A percentile compares a stretch with the other conserved stretches of the same genome.
phyloP scores from a whole-genome alignment of 1,284 basidiomycete species.

The Psilocybe mexicana region DNA sequence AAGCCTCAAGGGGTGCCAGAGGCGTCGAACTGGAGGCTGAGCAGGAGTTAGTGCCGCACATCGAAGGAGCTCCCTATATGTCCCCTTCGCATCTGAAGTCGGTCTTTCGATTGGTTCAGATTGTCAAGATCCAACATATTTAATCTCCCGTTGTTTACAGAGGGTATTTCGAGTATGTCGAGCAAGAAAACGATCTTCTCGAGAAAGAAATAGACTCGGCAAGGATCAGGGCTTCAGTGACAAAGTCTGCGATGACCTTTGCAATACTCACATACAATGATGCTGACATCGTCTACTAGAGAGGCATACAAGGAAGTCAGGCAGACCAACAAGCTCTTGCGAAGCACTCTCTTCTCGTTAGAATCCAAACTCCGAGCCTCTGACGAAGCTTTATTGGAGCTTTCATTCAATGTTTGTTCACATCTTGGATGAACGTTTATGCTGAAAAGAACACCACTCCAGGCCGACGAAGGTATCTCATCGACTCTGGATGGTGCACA shows the following conservation, averaged over 20 bases:
- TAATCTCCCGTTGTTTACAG: conserved; percentile 16
- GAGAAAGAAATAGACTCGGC: conserved; percentile 27
- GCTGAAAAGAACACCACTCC: background rate
- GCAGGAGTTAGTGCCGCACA: no score
- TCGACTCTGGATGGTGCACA: conserved; percentile 2
- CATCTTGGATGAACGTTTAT: background rate
- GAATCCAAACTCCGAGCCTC: conserved; percentile 21
- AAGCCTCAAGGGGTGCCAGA: background rate
- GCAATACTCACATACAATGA: background rate
- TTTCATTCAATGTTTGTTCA: conserved; percentile 30
- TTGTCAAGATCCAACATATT: no score
- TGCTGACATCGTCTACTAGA: conserved; percentile 7
- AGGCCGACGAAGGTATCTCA: conserved; percentile 18
- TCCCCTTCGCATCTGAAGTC: no score
- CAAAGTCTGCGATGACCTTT: conserved; percentile 24
- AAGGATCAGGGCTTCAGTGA: conserved; percentile 28
- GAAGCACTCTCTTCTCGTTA: conserved; percentile 24
- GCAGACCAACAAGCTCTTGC: conserved; percentile 26
- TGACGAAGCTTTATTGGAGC: conserved; percentile 29
- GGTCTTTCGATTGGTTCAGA: no score
- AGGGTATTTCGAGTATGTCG: conserved; percentile 27
- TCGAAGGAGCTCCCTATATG: no score
- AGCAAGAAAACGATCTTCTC: conserved; percentile 29
- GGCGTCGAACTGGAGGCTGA: no score
- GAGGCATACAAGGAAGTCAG: conserved; percentile 25